Conservation (phyloP, 768 basidiomycete genomes). For the Termitomyces sp. region DNA sequence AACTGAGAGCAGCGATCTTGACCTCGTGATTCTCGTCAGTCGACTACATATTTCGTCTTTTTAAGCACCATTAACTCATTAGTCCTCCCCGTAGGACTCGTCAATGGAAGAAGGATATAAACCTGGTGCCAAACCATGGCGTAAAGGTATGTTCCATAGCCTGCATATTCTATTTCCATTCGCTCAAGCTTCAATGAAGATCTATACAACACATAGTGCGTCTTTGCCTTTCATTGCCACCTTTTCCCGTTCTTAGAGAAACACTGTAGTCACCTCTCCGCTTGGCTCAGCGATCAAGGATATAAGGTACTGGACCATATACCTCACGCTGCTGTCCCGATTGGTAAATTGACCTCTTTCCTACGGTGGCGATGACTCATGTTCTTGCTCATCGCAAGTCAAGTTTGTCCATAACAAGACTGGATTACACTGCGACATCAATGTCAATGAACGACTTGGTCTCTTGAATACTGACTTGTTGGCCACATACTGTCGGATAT, state of each 20-base stretch:
- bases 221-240: not conserved
- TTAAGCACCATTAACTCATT: not conserved
- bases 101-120: slow-evolving; percentile 11
- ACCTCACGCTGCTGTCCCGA: slow-evolving; percentile 35
- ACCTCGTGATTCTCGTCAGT: slow-evolving; percentile 46
- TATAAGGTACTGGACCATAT: slow-evolving; percentile 28
- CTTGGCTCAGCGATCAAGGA: slow-evolving; percentile 21
- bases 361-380: not conserved
- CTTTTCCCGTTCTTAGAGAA: not conserved
- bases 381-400: slow-evolving; percentile 28
- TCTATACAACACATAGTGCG: slow-evolving; percentile 21
- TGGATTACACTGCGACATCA: slow-evolving; percentile 45
- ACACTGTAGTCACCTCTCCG: slow-evolving; percentile 23
- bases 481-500: slow-evolving; percentile 41
- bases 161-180: not conserved
- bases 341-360: slow-evolving; percentile 22
- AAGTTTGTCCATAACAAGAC: slow-evolving; percentile 43
- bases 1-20: slow-evolving; percentile 38
- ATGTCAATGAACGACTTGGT: slow-evolving; percentile 60
- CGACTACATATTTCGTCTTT: not conserved
- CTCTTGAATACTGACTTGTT: slow-evolving; percentile 45
- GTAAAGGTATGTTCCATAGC: slow-evolving; percentile 3
- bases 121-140: not conserved
- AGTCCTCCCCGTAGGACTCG: slow-evolving; percentile 19
- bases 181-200: slow-evolving; percentile 8